phyloP scores from a whole-genome alignment of 495 filamentous ascomycete species.

The Lentithecium fluviatile region DNA sequence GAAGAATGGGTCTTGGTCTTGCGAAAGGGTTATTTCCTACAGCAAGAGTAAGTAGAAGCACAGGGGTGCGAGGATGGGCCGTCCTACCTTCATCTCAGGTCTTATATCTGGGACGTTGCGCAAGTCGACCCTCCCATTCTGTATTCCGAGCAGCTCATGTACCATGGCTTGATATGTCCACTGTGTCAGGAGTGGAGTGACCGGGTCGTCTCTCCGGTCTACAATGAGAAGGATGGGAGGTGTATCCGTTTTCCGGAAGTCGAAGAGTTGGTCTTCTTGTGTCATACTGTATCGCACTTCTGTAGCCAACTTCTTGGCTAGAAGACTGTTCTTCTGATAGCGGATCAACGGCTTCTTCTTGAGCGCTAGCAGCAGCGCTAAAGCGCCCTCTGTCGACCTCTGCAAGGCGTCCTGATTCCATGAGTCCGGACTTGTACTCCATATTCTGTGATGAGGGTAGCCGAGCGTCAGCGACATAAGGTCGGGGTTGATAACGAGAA shows the following conservation, averaged over 20 bases:
- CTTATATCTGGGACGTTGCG: slow-evolving; percentile 83
- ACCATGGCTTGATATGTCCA: slow-evolving; percentile 99
- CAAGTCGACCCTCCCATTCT: slow-evolving; percentile 87
- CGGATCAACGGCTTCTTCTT: slow-evolving; percentile 96
- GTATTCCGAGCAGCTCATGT: slow-evolving; percentile 88
- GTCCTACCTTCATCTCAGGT: slow-evolving; percentile 69
- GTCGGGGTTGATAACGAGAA: slow-evolving; percentile 90
- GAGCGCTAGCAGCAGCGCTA: slow-evolving; percentile 75
- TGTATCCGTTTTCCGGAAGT: slow-evolving; percentile 93
- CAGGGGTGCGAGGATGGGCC: not conserved
- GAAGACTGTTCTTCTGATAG: slow-evolving; percentile 86
- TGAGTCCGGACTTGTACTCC: slow-evolving; percentile 70
- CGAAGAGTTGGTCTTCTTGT: slow-evolving; percentile 95
- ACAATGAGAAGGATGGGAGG: slow-evolving; percentile 88
- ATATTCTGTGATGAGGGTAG: slow-evolving; percentile 72
- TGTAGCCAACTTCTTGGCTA: slow-evolving; percentile 88
- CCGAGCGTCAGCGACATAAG: slow-evolving; percentile 79
- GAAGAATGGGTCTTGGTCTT: slow-evolving; percentile 98
- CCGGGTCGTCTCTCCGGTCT: slow-evolving; percentile 90
- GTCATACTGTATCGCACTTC: slow-evolving; percentile 90
- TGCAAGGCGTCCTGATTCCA: slow-evolving; percentile 89
- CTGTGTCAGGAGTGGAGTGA: slow-evolving; percentile 92
- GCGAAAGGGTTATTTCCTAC: slow-evolving; percentile 86
- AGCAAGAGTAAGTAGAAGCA: not conserved
- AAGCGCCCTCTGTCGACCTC: slow-evolving; percentile 79